A percentile compares a stretch with the other conserved stretches of the same genome.
Conservation (phyloP, 192 early-diverging fungal genomes). For the Coemansia sp. region DNA sequence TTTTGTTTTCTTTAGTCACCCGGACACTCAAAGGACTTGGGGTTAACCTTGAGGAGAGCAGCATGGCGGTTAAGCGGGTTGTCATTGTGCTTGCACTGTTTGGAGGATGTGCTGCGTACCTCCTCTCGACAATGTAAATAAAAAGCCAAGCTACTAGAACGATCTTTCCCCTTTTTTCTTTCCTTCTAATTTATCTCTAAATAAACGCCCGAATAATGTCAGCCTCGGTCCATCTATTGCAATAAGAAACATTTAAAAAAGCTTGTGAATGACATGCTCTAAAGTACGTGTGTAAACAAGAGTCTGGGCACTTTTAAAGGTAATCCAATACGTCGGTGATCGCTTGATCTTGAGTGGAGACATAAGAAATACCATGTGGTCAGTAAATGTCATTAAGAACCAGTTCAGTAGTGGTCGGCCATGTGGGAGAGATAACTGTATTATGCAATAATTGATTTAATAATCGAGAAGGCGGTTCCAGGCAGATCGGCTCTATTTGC, state of each 20-base stretch:
- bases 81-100: slow-evolving; percentile 13
- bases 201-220: background rate
- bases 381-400: background rate
- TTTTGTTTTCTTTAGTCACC: slow-evolving; percentile 19
- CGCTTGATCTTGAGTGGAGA: too few relatives aligned
- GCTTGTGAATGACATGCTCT: background rate
- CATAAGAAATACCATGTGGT: background rate
- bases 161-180: background rate
- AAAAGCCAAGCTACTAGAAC: background rate
- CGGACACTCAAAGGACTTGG: slow-evolving; percentile 20
- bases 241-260: background rate
- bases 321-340: background rate
- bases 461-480: background rate
- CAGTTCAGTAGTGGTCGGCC: too few relatives aligned
- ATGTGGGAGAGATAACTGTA: background rate
- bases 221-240: background rate
- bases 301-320: background rate
- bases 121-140: slow-evolving; percentile 20
- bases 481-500: background rate
- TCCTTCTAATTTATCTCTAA: background rate
- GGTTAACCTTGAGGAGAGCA: slow-evolving; percentile 19
- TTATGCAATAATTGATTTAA: background rate
- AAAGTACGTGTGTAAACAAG: background rate
- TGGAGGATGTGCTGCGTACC: slow-evolving; percentile 32
- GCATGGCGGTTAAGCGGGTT: slow-evolving; percentile 24